Evolutionary conservation across 805 yeast genomes (phyloP), one percentile per base, ranked within the genome.

Genomic region (Ogataea chonburiensis): DNA sequence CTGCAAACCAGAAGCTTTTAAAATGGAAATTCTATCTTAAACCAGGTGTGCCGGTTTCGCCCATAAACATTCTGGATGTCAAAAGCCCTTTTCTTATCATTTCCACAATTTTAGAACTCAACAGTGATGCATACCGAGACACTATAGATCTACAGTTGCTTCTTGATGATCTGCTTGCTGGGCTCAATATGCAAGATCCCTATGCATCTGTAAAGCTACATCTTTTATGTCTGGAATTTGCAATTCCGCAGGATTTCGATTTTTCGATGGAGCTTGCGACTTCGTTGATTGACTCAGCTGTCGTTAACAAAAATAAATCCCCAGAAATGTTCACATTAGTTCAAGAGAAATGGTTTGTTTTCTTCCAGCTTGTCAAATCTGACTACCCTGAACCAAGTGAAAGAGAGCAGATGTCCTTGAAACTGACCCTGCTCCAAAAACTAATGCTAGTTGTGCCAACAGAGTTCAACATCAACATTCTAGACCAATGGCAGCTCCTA

Each of bases 361-460:
- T 82, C 43, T 81, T 79, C 49, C 95, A 86, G 49, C 79, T 82
- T 3, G 84, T 85, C 3, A 81, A 83, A 57, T 51, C 45, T 33
- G 60, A 56, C 10, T 52, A 65, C 47, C 31, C 30, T 5, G 54
- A 45, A 11, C 30, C 38, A 14, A 31, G 34, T n/a, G 46, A 47
- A 3, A 22, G 32, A 9, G 34, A 28, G 10, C 21, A 38, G 10
- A 7, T 53, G 4, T 24, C 49, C 3, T 27, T 31, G 12, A 91
- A 86, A 55, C 53, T 78, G 49, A 67, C 67, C 11, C 58, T 85
- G 1, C 57, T 83, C 8, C 65, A 83, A 2, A 61, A 67, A 31
- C 64, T 81, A 3, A 53, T 85, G 39, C 59, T 66, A 26, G 52
- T 70, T 5, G 72, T 81, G 17, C 79, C 83, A 0, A 60, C 65